Conservation (phyloP, 2,329 filamentous ascomycete genomes). For the Paraphaeosphaeria minitans region DNA sequence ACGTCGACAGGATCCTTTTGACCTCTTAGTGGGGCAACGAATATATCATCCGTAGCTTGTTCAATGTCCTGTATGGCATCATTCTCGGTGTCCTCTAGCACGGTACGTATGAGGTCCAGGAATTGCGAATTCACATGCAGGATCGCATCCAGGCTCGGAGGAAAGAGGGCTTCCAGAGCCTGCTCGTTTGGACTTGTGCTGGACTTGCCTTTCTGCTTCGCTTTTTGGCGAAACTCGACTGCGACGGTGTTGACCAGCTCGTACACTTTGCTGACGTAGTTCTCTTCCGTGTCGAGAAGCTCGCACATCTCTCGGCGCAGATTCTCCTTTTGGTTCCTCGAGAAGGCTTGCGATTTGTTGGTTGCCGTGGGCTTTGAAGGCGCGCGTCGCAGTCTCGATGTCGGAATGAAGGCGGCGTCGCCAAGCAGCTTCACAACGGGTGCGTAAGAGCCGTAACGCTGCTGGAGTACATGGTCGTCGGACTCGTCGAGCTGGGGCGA, state of each 20-base stretch:
- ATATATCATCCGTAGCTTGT: constrained; percentile 50
- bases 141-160: constrained; percentile 78
- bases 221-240: constrained; percentile 75
- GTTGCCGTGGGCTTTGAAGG: constrained; percentile 84
- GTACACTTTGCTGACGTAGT: constrained; percentile 87
- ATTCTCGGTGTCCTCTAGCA: constrained; percentile 83
- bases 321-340: constrained; percentile 80
- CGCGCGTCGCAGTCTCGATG: constrained; percentile 79
- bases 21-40: constrained; percentile 40
- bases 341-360: constrained; percentile 77
- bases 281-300: constrained; percentile 89
- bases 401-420: constrained; percentile 84
- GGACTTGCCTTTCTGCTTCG: constrained; percentile 60
- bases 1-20: constrained; percentile 64
- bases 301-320: constrained; percentile 88
- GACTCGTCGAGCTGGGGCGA: constrained; percentile 65
- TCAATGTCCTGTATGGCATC: constrained; percentile 80
- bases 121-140: constrained; percentile 82
- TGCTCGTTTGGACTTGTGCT: constrained; percentile 74
- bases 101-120: constrained; percentile 72
- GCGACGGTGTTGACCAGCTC: constrained; percentile 83
- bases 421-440: constrained; percentile 79
- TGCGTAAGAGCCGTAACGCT: constrained; percentile 78
- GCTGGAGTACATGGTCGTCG: constrained; percentile 69
- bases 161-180: constrained; percentile 79